Percentiles rank a stretch among this genome's conserved stretches.
Evolutionary conservation across 352 stramenopile genomes (phyloP).

Genomic region (Hyaloperonospora brassicae): DNA sequence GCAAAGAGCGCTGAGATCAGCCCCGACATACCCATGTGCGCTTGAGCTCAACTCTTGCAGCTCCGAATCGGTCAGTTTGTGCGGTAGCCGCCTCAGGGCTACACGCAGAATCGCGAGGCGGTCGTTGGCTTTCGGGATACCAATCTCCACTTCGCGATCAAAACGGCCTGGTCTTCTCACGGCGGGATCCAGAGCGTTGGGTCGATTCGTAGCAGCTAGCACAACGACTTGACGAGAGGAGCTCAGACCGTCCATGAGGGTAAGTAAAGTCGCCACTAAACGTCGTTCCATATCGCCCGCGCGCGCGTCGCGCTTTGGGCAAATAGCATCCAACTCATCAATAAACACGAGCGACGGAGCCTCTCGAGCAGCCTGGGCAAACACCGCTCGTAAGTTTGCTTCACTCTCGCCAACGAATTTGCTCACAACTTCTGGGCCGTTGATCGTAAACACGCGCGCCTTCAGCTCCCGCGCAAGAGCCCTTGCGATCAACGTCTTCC

Average conservation of each 20-base stretch:
- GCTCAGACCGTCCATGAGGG: constrained; percentile 83
- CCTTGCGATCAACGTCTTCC: constrained; percentile 93
- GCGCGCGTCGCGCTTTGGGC: constrained; percentile 70
- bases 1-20: constrained; percentile 64
- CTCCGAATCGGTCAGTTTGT: constrained; percentile 69
- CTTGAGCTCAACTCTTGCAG: constrained; percentile 87
- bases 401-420: constrained; percentile 92
- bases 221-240: constrained; percentile 58
- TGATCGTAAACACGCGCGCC: constrained; percentile 93
- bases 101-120: constrained; percentile 91
- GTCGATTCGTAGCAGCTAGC: constrained; percentile 75
- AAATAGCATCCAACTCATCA: constrained; percentile 90
- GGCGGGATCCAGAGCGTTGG: constrained; percentile 88
- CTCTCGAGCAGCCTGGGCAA: constrained; percentile 37
- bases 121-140: constrained; percentile 89
- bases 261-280: constrained; percentile 85
- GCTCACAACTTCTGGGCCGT: constrained; percentile 93
- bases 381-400: constrained; percentile 67
- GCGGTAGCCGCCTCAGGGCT: constrained; percentile 82
- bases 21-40: constrained; percentile 94
- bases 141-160: constrained; percentile 95
- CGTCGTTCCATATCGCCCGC: constrained; percentile 77
- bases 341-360: constrained; percentile 70
- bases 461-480: constrained; percentile 89
- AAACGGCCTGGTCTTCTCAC: constrained; percentile 93